A percentile compares a stretch with the other conserved stretches of the same genome.
Conservation (phyloP, 495 filamentous ascomycete species). For the Penicillium taxi region DNA sequence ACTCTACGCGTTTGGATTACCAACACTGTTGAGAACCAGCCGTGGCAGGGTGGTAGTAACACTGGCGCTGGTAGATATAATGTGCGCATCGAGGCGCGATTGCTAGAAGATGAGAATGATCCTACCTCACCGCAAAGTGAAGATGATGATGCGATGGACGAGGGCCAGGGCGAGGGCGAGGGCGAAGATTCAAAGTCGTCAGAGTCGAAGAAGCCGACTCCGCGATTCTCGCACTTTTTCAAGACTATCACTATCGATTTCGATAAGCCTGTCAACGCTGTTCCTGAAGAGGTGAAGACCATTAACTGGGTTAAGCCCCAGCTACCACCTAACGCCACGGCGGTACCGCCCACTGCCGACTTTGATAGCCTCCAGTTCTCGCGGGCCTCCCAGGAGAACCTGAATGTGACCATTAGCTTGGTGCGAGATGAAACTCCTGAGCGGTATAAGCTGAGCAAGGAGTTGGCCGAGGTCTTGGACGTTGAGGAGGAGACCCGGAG, state of each 20-base stretch:
- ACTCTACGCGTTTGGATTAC: slow-evolving; percentile 91
- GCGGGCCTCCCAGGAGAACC: slow-evolving; percentile 82
- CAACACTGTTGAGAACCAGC: slow-evolving; percentile 90
- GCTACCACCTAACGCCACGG: slow-evolving; percentile 42
- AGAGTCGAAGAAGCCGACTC: slow-evolving; percentile 37
- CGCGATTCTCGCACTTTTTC: slow-evolving; percentile 90
- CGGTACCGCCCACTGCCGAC: slow-evolving; percentile 49
- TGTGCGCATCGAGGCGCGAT: slow-evolving; percentile 86
- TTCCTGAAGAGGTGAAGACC: slow-evolving; percentile 49
- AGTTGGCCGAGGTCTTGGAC: slow-evolving; percentile 79
- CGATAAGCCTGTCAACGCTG: slow-evolving; percentile 48
- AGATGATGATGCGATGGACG: slow-evolving; percentile 56
- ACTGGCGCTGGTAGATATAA: slow-evolving; percentile 60
- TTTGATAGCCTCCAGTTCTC: slow-evolving; percentile 92
- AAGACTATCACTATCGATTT: slow-evolving; percentile 84
- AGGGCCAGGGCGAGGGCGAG: slow-evolving; percentile 46
- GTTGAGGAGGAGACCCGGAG: slow-evolving; percentile 77
- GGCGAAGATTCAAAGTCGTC: slow-evolving; percentile 30
- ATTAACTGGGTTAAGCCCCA: slow-evolving; percentile 69
- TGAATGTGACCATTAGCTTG: slow-evolving; percentile 85
- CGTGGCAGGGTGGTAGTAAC: slow-evolving; percentile 60
- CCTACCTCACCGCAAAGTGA: slow-evolving; percentile 42
- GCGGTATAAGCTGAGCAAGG: slow-evolving; percentile 66
- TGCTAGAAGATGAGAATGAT: slow-evolving; percentile 66
- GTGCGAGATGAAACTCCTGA: slow-evolving; percentile 79